A percentile compares a stretch with the other conserved stretches of the same genome.
Evolutionary conservation across 176 grass and related monocot genomes (phyloP).

Genomic region (Lolium multiflorum): DNA sequence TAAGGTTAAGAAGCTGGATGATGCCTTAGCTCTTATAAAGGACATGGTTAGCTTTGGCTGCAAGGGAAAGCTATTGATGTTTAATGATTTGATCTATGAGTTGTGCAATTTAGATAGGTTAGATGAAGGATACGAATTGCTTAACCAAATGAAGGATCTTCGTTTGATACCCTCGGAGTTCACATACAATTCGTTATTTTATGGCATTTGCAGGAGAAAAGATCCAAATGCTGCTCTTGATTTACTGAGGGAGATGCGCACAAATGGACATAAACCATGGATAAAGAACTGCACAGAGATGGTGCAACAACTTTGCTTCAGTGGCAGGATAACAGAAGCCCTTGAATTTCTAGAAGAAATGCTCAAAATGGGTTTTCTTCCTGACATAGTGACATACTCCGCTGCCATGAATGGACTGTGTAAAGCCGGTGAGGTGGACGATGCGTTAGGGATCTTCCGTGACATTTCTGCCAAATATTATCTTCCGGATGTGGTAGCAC

Average conservation of each 20-base stretch:
- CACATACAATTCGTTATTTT: slow-evolving; percentile 87
- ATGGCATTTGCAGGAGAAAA: slow-evolving; percentile 64
- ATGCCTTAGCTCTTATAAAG: slow-evolving; percentile 72
- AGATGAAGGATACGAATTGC: slow-evolving; percentile 73
- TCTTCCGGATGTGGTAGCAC: slow-evolving; percentile 93
- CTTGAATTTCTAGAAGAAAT: slow-evolving; percentile 76
- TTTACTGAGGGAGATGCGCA: slow-evolving; percentile 71
- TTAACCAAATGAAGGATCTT: slow-evolving; percentile 67
- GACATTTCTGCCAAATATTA: slow-evolving; percentile 70
- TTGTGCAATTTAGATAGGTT: slow-evolving; percentile 73
- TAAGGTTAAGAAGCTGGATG: slow-evolving; percentile 68
- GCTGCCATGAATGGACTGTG: slow-evolving; percentile 83
- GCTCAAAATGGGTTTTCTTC: slow-evolving; percentile 79
- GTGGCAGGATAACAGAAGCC: slow-evolving; percentile 74
- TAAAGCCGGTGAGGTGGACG: slow-evolving; percentile 64
- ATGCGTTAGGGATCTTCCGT: slow-evolving; percentile 64
- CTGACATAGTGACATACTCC: slow-evolving; percentile 87
- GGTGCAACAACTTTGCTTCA: slow-evolving; percentile 80
- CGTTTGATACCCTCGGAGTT: slow-evolving; percentile 71
- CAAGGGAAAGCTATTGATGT: slow-evolving; percentile 84
- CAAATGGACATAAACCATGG: slow-evolving; percentile 66
- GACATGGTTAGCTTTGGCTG: slow-evolving; percentile 65
- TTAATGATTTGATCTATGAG: slow-evolving; percentile 84
- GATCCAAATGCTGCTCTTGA: slow-evolving; percentile 57
- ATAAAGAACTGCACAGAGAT: slow-evolving; percentile 89